These are phyloP conservation scores for Periconia macrospinosa DNA, from an alignment of 2,329 filamentous ascomycete species.

Conservation along the genomic window DNA sequence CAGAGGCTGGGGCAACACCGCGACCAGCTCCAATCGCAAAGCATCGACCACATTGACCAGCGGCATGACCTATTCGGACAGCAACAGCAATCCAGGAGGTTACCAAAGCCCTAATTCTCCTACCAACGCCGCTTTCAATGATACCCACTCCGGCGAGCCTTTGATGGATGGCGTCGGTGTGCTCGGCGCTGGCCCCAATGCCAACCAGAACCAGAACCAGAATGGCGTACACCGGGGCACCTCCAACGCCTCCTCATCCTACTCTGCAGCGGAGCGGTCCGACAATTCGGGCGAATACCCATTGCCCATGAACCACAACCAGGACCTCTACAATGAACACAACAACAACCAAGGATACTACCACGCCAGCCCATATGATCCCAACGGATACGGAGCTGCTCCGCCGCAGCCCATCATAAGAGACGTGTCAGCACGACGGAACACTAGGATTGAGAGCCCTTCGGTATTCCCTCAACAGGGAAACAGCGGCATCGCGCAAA, in stretches of 20 bases:
- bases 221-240: constrained; percentile 80
- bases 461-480: constrained; percentile 86
- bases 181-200: constrained; percentile 68
- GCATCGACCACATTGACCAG: constrained; percentile 87
- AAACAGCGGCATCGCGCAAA: constrained; percentile 92
- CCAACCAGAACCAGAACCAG: constrained; percentile 57
- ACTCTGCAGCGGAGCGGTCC: constrained; percentile 79
- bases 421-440: constrained; percentile 87
- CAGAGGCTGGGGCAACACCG: constrained; percentile 89
- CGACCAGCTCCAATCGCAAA: constrained; percentile 71
- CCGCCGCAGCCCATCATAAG: constrained; percentile 79
- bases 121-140: constrained; percentile 65
- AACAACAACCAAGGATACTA: constrained; percentile 59
- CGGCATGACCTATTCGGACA: constrained; percentile 72
- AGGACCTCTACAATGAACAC: constrained; percentile 55
- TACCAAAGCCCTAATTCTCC: constrained; percentile 62
- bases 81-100: constrained; percentile 58
- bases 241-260: constrained; percentile 95
- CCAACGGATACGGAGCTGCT: constrained; percentile 53
- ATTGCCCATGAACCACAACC: constrained; percentile 50
- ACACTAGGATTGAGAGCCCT: constrained; percentile 92
- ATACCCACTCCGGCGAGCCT: constrained; percentile 70
- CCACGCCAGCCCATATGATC: constrained; percentile 57
- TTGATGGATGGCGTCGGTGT: constrained; percentile 78
- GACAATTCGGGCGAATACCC: constrained; percentile 61